A percentile compares a stretch with the other conserved stretches of the same genome.
phyloP scores from a whole-genome alignment of 1,284 basidiomycete genomes.

The Cryptococcus sp. region DNA sequence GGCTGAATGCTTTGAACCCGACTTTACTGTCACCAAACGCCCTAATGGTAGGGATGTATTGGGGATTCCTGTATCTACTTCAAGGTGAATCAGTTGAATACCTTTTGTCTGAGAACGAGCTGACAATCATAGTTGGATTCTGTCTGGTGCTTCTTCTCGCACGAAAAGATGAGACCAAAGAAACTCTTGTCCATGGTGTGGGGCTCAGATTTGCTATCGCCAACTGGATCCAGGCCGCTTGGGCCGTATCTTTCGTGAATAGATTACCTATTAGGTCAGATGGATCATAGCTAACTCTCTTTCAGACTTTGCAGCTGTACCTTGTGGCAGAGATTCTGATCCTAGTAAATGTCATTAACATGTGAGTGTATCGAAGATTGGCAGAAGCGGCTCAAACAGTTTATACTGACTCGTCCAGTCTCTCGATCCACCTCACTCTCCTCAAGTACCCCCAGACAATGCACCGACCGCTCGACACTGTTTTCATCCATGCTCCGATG shows the following conservation, averaged over 20 bases:
- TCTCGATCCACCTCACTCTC: slow-evolving; percentile 44
- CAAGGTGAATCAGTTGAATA: slow-evolving; percentile 21
- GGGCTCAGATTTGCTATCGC: slow-evolving; percentile 71
- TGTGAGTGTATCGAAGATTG: slow-evolving; percentile 23
- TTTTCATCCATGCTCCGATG: slow-evolving; percentile 52
- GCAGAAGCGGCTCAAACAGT: neutral
- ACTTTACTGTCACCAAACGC: slow-evolving; percentile 69
- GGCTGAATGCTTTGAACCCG: slow-evolving; percentile 58
- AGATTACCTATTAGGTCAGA: neutral
- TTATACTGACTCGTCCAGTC: slow-evolving; percentile 13
- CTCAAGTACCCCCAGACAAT: slow-evolving; percentile 38
- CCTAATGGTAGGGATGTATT: slow-evolving; percentile 62
- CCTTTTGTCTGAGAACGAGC: neutral
- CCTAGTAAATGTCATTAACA: slow-evolving; percentile 40
- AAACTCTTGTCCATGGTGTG: slow-evolving; percentile 66
- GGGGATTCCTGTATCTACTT: slow-evolving; percentile 49
- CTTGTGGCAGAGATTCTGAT: slow-evolving; percentile 40
- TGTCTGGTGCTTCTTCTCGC: slow-evolving; percentile 69
- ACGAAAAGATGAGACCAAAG: slow-evolving; percentile 72
- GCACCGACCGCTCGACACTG: slow-evolving; percentile 49
- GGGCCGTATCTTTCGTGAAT: slow-evolving; percentile 74
- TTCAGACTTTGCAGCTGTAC: slow-evolving; percentile 45
- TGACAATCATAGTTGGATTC: slow-evolving; percentile 61
- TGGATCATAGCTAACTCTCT: neutral
- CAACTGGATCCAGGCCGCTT: slow-evolving; percentile 75